Evolutionary conservation across 179 eudicot species (phyloP).

Genomic region (Patellifolia procumbens): DNA sequence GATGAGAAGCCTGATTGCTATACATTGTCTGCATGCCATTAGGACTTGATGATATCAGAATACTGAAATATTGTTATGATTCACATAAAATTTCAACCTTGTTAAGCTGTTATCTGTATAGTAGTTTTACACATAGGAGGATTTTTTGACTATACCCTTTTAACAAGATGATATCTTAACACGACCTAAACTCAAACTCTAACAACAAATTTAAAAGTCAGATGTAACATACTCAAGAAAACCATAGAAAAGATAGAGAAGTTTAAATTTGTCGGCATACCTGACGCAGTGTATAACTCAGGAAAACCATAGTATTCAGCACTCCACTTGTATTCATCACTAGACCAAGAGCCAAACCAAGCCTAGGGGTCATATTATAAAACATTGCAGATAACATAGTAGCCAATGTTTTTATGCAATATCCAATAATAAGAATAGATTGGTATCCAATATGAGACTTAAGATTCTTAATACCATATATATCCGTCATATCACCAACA

Average conservation of each 20-base stretch:
- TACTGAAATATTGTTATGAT: background rate
- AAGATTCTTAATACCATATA: background rate
- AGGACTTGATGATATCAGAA: background rate
- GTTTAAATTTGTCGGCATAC: background rate
- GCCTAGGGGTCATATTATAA: conserved; percentile 18
- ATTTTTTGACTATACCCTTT: too few species aligned
- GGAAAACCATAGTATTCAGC: background rate
- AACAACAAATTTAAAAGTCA: too few species aligned
- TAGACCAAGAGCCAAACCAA: conserved; percentile 30
- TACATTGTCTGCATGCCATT: conserved; percentile 1
- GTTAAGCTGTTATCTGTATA: too few species aligned
- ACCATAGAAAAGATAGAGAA: background rate
- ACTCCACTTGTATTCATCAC: conserved; percentile 28
- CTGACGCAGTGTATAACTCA: conserved; percentile 24
- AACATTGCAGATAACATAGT: conserved; percentile 9
- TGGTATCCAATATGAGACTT: conserved; percentile 27
- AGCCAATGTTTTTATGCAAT: conserved; percentile 37
- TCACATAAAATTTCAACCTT: too few species aligned
- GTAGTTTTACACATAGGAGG: too few species aligned
- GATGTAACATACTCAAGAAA: background rate
- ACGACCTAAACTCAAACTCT: too few species aligned
- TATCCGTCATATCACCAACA: conserved; percentile 22
- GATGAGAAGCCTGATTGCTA: conserved; percentile 12
- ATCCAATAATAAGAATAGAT: conserved; percentile 45
- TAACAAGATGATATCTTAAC: too few species aligned